Base-by-base conservation (phyloP, 192 early-diverging fungal genomes). In the Entomortierella beljakovae region DNA sequence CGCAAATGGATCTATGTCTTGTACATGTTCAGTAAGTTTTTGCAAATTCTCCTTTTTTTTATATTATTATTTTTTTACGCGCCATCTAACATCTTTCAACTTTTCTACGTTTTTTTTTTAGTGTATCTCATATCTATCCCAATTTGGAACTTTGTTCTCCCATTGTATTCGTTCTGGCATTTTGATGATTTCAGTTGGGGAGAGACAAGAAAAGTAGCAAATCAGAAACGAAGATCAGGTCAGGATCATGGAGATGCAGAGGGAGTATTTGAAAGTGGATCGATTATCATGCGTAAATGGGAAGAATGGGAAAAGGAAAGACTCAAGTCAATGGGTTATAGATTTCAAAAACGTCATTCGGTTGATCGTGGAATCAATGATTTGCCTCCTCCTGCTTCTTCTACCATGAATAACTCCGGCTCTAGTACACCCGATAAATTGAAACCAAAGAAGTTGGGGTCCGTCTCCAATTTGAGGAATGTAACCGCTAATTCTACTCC, bases 141-240 rank as follows among this genome's bases (percentile, higher is more conserved):
- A 15, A 73, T 99, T 20, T 99, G 97, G 97, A 96, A 99, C 80
- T 88, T 98, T 59, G 70, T 99, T 40, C 88, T 99, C 28, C 97
- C 97, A 7, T 46, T 92, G 0, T 99, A 99, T 69, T 90, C 95
- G 7, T 97, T 93, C 84, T 97, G 95, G 95, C 93, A 96, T 80
- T 96, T 96, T 84, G 94, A 95, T 75, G 95, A 97, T 68, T 97
- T 97, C 58, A 90, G 89, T 37, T 96, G 94, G 93, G 94, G 93
- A 20, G 88, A 89, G 31, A 94, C 93, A 18, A 88, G 93, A 38
- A 89, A 89, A 54, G 90, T 94, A 16, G 86, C 84, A 35, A 92
- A 92, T 55, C 91, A 92, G 65, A 86, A 82, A 64, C 90, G 89
- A 40, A 87, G 84, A 32, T 86, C 88, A 38, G 88, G 86, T 67